phyloP scores from a whole-genome alignment of 2,329 filamentous ascomycete species.

The Pyricularia sp. region DNA sequence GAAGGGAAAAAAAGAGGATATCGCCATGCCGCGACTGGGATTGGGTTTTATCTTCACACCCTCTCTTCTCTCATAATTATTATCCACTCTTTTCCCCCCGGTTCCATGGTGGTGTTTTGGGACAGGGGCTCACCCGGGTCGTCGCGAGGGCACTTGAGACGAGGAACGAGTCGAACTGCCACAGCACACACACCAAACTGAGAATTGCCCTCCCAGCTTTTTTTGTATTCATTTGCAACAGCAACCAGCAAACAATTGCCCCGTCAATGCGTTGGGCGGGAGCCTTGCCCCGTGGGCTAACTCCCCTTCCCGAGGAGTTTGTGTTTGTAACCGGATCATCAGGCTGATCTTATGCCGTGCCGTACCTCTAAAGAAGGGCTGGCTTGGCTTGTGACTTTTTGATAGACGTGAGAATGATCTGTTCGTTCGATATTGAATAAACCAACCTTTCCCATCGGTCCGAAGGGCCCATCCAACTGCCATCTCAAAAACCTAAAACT shows the following conservation, averaged over 20 bases:
- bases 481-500: constrained; percentile 16
- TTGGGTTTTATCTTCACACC: background rate
- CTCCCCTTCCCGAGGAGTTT: constrained; percentile 18
- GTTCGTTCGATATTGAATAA: background rate
- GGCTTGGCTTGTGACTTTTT: background rate
- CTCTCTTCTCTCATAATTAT: background rate
- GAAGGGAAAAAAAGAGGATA: background rate
- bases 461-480: constrained; percentile 9
- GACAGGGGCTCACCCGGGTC: constrained; percentile 19
- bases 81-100: background rate
- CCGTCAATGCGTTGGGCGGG: background rate
- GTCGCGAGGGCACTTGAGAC: constrained; percentile 30
- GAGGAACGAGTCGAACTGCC: constrained; percentile 26
- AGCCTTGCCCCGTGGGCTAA: background rate
- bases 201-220: constrained; percentile 10
- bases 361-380: background rate
- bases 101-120: constrained; percentile 17
- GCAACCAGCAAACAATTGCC: background rate
- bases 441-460: background rate
- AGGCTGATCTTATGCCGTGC: constrained; percentile 36
- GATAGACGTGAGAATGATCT: background rate
- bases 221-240: background rate
- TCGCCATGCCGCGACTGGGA: background rate
- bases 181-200: constrained; percentile 1
- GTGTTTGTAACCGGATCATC: constrained; percentile 37